Conservation (phyloP, 192 early-diverging fungal species). For the Dissophora ornata region DNA sequence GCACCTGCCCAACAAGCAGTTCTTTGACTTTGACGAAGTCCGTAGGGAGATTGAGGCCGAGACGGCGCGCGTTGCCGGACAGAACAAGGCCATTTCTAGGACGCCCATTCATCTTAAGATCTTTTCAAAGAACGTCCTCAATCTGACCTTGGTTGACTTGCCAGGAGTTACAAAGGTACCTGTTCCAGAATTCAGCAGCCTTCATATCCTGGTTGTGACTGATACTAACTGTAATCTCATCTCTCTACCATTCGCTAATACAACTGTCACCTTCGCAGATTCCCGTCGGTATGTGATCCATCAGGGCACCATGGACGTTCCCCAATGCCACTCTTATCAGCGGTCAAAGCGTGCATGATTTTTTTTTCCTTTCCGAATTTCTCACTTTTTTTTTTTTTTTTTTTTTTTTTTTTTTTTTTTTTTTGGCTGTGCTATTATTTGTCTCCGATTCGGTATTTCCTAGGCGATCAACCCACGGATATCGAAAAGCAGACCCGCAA, state of each 20-base stretch:
- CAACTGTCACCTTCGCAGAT: conserved; percentile 30
- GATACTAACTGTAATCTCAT: background rate
- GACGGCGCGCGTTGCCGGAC: conserved; percentile 80
- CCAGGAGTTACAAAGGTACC: conserved; percentile 85
- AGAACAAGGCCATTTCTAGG: conserved; percentile 82
- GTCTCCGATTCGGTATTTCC: background rate
- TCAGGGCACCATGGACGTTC: background rate
- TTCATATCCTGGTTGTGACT: too few species aligned
- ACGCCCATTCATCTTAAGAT: conserved; percentile 84
- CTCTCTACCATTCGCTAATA: background rate
- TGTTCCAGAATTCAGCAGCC: background rate
- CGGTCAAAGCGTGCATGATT: background rate
- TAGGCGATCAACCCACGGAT: conserved; percentile 85
- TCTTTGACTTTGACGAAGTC: conserved; percentile 81
- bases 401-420: background rate
- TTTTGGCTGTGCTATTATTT: too few species aligned
- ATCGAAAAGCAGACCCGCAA: conserved; percentile 85
- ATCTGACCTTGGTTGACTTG: conserved; percentile 84
- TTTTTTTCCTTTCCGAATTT: background rate
- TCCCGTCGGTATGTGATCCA: conserved; percentile 53
- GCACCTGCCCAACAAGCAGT: conserved; percentile 79
- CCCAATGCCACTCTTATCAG: background rate
- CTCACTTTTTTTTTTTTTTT: background rate
- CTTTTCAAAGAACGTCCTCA: conserved; percentile 80
- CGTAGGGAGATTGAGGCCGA: conserved; percentile 84